Evolutionary conservation across 2,329 filamentous ascomycete species (phyloP), one percentile per base, ranked within the genome.

Genomic region (Pseudocercospora musae): DNA sequence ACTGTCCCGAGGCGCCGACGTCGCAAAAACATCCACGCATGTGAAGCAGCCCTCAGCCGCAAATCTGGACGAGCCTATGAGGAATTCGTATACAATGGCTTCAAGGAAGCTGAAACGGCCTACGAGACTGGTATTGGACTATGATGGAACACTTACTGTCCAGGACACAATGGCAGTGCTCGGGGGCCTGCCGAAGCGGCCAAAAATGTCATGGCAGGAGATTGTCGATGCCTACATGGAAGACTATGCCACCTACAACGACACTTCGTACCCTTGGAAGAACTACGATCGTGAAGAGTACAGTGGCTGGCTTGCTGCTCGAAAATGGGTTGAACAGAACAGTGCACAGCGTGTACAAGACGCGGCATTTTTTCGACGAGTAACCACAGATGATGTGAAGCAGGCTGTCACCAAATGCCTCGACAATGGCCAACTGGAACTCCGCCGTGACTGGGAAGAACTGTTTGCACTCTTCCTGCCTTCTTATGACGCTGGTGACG

Each of bases 61-160:
- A n/a, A n/a, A n/a, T n/a, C n/a, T n/a, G n/a, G n/a, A n/a, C n/a
- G n/a, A n/a, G n/a, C n/a, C n/a, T n/a, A n/a, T n/a, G n/a, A n/a
- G n/a, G n/a, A n/a, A n/a, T 7, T 15, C 8, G 5, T 44, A 25
- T 20, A 53, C 20, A 33, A 67, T 68, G 66, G 29, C 61, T 21
- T 40, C 18, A 18, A 33, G 50, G 4, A 59, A 55, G 27, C 62
- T 64, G 29, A 57, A 40, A 10, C 52, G 58, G 8, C 65, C 68
- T 11, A 63, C 65, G n/a, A 64, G 68, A 42, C 59, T 72, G 48
- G 42, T 81, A 7, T 69, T 82, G 13, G 80, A 82, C 69, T 82
- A 77, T 74, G 80, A 82, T 65, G 79, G 79, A 59, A 82, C 80
- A 0, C 68, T 81, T 27, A 81, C 80, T 11, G 66, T 69, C 44